These are phyloP conservation scores for Linnemannia zychae DNA, from an alignment of 192 early-diverging fungal species.

Conservation along the genomic window DNA sequence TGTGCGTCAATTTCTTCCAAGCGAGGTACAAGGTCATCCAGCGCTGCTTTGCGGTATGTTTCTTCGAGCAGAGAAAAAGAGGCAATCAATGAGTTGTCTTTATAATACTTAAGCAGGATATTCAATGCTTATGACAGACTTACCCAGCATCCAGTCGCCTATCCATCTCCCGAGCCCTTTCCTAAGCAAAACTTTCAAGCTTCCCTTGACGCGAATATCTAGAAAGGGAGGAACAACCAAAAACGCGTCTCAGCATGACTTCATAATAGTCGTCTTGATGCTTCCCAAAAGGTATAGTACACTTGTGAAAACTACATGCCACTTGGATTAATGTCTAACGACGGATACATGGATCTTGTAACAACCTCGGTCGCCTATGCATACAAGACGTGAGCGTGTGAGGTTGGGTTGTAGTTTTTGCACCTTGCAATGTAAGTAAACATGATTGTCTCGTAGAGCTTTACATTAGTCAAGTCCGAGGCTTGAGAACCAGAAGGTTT, in stretches of 20 bases:
- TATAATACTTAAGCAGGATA: neutral
- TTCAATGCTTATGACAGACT: neutral
- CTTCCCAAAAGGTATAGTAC: too few relatives aligned
- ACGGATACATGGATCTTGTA: constrained; percentile 33
- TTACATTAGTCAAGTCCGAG: neutral
- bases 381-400: neutral
- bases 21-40: constrained; percentile 28
- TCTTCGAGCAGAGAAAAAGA: neutral
- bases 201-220: constrained; percentile 21
- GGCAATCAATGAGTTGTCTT: neutral
- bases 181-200: constrained; percentile 29
- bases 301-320: too few relatives aligned
- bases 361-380: constrained; percentile 25
- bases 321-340: neutral
- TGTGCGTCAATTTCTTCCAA: constrained; percentile 14
- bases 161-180: constrained; percentile 31
- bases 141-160: constrained; percentile 39
- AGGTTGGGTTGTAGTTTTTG: too few relatives aligned
- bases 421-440: neutral
- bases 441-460: neutral
- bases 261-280: neutral
- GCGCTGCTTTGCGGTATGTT: constrained; percentile 26
- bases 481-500: neutral
- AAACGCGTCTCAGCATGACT: neutral
- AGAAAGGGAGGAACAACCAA: neutral